These are phyloP conservation scores for Metschnikowia similis DNA, from an alignment of 805 yeast genomes.

Conservation along the genomic window DNA sequence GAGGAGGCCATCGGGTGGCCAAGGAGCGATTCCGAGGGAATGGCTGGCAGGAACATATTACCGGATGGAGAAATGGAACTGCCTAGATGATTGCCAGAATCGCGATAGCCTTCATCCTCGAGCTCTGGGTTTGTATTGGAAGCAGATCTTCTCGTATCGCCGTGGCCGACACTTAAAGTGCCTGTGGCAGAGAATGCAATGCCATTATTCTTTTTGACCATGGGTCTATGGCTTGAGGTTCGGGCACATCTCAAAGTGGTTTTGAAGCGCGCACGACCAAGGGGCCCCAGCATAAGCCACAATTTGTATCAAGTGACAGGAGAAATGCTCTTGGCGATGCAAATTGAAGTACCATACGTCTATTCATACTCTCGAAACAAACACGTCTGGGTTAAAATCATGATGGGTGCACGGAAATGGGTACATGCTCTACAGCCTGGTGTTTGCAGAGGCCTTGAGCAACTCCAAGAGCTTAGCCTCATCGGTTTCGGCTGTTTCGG, in stretches of 20 bases:
- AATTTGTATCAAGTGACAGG: too few species aligned
- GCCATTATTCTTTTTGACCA: conserved; percentile 1
- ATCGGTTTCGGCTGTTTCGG: conserved; percentile 3
- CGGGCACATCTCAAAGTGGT: not conserved
- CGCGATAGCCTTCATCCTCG: conserved; percentile 10
- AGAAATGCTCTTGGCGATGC: too few species aligned
- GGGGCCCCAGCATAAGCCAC: too few species aligned
- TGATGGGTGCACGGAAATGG: not conserved
- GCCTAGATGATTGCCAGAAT: not conserved
- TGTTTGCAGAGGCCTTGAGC: conserved; percentile 3
- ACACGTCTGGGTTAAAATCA: not conserved
- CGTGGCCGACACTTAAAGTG: not conserved
- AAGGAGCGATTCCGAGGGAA: not conserved
- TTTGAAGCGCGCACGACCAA: conserved; percentile 1
- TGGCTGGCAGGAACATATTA: not conserved
- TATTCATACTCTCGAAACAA: too few species aligned
- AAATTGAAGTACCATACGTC: too few species aligned
- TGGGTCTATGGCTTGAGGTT: not conserved
- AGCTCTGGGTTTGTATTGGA: conserved; percentile 13
- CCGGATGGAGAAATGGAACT: not conserved
- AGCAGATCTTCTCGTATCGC: conserved; percentile 2
- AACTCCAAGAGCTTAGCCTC: conserved; percentile 12
- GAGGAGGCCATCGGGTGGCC: not conserved
- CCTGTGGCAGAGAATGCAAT: not conserved
- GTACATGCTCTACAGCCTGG: not conserved